Conservation (phyloP, 1,139 yeast species). For the Nakaseomyces bracarensis region DNA sequence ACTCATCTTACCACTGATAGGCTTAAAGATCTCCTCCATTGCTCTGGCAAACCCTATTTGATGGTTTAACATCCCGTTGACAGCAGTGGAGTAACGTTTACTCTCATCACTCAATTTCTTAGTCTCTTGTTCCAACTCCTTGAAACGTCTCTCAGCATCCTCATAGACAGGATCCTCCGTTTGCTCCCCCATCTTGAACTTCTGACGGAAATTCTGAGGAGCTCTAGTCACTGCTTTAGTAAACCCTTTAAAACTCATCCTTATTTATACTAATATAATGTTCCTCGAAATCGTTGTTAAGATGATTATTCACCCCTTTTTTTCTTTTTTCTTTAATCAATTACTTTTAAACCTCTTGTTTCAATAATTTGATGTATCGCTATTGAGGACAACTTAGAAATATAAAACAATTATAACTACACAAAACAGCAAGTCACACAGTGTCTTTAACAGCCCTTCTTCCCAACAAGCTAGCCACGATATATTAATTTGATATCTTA, state of each 20-base stretch:
- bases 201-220: slow-evolving; percentile 70
- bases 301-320: too few species aligned
- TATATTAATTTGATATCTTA: too few species aligned
- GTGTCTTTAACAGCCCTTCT: too few species aligned
- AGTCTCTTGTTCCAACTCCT: slow-evolving; percentile 82
- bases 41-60: slow-evolving; percentile 91
- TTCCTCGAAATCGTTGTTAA: neutral
- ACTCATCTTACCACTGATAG: slow-evolving; percentile 83
- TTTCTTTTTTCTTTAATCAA: too few species aligned
- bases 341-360: too few species aligned
- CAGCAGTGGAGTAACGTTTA: slow-evolving; percentile 79
- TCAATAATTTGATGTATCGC: too few species aligned
- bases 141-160: slow-evolving; percentile 94
- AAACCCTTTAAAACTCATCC: slow-evolving; percentile 95
- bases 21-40: slow-evolving; percentile 92
- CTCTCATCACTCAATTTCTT: slow-evolving; percentile 86
- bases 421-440: too few species aligned
- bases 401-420: too few species aligned
- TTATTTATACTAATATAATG: too few species aligned
- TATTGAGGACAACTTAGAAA: too few species aligned
- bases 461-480: too few species aligned
- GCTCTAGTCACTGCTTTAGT: slow-evolving; percentile 82
- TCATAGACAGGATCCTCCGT: slow-evolving; percentile 82
- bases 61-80: slow-evolving; percentile 85
- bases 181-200: slow-evolving; percentile 75